These are phyloP conservation scores for Hymenoscyphus fructigenus DNA, from an alignment of 2,329 filamentous ascomycete species.

Conservation along the genomic window DNA sequence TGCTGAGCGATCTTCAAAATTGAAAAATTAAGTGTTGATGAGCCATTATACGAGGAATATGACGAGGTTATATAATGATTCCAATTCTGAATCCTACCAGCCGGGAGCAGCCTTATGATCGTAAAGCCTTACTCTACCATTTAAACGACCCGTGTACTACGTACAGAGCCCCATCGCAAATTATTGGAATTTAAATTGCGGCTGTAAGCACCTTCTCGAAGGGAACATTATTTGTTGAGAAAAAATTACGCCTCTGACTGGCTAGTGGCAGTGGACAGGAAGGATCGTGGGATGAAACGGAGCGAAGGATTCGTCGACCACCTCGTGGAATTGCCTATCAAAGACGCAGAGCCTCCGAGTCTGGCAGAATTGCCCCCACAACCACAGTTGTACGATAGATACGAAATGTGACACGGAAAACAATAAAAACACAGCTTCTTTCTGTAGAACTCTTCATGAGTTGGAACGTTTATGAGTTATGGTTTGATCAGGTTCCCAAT, in stretches of 20 bases:
- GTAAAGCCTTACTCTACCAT: not conserved
- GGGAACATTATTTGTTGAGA: not conserved
- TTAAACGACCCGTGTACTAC: not conserved
- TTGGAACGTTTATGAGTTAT: no score
- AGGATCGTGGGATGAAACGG: constrained; percentile 3
- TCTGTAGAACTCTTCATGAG: no score
- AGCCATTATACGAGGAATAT: not conserved
- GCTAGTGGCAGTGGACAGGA: not conserved
- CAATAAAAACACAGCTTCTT: no score
- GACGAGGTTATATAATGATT: not conserved
- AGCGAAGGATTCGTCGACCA: constrained; percentile 2
- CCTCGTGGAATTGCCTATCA: not conserved
- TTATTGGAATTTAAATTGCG: not conserved
- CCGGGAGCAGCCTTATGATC: not conserved
- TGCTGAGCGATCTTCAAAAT: not conserved
- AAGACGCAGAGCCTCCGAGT: not conserved
- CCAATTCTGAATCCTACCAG: not conserved
- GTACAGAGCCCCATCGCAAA: not conserved
- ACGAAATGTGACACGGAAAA: no score
- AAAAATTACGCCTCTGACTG: not conserved
- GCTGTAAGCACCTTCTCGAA: constrained; percentile 1
- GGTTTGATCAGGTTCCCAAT: not conserved
- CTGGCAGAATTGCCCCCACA: no score
- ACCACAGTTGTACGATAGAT: no score
- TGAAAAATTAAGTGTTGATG: not conserved